Conservation (phyloP, 1,139 yeast genomes). For the Spencermartinsiella ligniputridi region DNA sequence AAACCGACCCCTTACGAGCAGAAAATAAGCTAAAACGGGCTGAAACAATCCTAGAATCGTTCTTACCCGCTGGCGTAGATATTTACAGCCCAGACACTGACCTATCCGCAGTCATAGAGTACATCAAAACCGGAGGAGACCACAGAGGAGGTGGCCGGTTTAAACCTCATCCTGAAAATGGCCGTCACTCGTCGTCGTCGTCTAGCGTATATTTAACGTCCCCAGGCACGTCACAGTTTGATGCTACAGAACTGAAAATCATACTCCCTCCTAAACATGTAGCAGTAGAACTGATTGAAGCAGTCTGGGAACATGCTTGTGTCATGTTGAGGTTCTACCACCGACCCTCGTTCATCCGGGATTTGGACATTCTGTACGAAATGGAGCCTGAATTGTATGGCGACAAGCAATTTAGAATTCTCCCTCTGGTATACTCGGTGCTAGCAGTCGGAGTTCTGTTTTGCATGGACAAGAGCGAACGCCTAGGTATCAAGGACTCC, state of each 20-base stretch:
- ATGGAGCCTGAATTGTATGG: constrained; percentile 67
- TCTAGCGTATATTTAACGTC: neutral
- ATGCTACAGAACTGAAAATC: constrained; percentile 43
- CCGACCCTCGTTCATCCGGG: constrained; percentile 67
- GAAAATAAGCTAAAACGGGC: constrained; percentile 37
- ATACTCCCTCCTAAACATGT: constrained; percentile 71
- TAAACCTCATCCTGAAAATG: neutral
- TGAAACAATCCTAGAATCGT: constrained; percentile 38
- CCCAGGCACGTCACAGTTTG: constrained; percentile 1
- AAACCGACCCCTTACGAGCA: constrained; percentile 35
- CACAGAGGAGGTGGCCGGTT: neutral
- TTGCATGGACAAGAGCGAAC: constrained; percentile 38
- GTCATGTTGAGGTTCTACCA: constrained; percentile 81
- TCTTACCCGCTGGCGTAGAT: constrained; percentile 48
- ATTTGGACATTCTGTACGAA: constrained; percentile 54
- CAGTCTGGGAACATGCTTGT: constrained; percentile 84
- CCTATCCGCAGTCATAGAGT: constrained; percentile 24
- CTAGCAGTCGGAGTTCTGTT: constrained; percentile 75
- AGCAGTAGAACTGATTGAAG: constrained; percentile 65
- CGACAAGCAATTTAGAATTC: constrained; percentile 67
- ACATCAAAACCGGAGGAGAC: neutral
- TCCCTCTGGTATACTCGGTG: constrained; percentile 72
- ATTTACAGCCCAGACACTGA: constrained; percentile 46
- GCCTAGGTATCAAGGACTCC: constrained; percentile 39
- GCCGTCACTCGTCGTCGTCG: neutral